These are phyloP conservation scores for Vickermania ingenoplastis DNA, from an alignment of 208 protist genomes.

Conservation along the genomic window DNA sequence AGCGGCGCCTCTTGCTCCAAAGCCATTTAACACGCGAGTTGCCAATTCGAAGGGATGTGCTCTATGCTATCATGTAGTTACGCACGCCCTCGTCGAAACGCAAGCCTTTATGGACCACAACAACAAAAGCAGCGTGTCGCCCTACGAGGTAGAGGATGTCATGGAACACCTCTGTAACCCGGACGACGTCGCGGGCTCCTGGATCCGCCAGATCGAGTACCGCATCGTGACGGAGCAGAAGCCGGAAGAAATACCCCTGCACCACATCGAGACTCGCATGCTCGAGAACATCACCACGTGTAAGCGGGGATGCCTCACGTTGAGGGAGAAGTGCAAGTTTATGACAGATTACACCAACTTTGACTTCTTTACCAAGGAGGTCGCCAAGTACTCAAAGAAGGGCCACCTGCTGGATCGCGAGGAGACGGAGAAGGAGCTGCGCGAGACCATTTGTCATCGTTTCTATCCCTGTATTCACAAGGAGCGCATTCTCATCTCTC, in stretches of 20 bases:
- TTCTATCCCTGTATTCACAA: neutral
- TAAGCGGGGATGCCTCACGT: neutral
- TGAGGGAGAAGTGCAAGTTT: neutral
- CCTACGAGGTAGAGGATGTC: slow-evolving; percentile 10
- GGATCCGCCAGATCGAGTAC: neutral
- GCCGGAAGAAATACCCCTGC: neutral
- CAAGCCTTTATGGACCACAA: neutral
- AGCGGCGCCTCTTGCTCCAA: neutral
- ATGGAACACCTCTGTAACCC: neutral
- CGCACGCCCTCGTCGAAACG: neutral
- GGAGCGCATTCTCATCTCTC: neutral
- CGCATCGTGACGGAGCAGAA: neutral
- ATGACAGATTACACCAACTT: neutral
- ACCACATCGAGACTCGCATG: neutral
- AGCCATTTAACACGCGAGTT: neutral
- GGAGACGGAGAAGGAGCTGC: neutral
- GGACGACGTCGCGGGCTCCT: neutral
- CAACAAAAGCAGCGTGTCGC: slow-evolving; percentile 1
- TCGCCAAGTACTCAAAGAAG: neutral
- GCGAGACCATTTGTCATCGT: neutral
- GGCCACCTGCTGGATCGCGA: neutral
- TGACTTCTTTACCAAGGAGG: slow-evolving; percentile 1
- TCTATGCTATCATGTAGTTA: neutral
- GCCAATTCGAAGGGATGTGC: neutral
- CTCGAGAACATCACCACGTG: neutral